phyloP scores from a whole-genome alignment of 345 rosid species.

The Aquilaria sinensis region DNA sequence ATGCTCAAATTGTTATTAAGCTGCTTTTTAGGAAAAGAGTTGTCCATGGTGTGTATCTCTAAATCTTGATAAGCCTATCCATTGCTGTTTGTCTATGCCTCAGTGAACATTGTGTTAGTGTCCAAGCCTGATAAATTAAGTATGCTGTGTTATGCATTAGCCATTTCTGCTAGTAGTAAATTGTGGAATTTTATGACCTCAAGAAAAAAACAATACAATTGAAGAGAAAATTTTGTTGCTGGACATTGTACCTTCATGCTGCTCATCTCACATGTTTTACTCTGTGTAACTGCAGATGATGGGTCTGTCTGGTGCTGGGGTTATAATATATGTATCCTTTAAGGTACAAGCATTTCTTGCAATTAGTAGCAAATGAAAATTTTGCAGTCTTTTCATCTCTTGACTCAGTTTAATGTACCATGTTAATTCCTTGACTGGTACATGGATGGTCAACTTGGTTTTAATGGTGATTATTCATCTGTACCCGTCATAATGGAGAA shows the following conservation, averaged over 20 bases:
- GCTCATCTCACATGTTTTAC: constrained; percentile 9
- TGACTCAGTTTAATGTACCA: constrained; percentile 4
- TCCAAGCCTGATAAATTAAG: too few species aligned
- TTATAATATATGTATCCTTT: constrained; percentile 84
- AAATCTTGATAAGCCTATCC: too few species aligned
- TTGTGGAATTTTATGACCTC: too few species aligned
- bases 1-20: too few species aligned
- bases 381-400: not conserved
- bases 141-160: too few species aligned
- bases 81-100: too few species aligned
- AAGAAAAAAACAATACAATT: too few species aligned
- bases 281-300: constrained; percentile 56
- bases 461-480: constrained; percentile 38
- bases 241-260: constrained; percentile 6
- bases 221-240: not conserved
- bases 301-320: constrained; percentile 98
- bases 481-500: constrained; percentile 42
- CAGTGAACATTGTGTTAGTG: too few species aligned
- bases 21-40: too few species aligned
- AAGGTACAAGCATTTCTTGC: not conserved
- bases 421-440: constrained; percentile 44
- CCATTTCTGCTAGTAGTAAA: too few species aligned
- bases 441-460: constrained; percentile 84
- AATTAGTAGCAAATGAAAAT: too few species aligned
- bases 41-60: too few species aligned